Base-by-base conservation (phyloP, 805 yeast species). In the Suhomyces faveliae region DNA sequence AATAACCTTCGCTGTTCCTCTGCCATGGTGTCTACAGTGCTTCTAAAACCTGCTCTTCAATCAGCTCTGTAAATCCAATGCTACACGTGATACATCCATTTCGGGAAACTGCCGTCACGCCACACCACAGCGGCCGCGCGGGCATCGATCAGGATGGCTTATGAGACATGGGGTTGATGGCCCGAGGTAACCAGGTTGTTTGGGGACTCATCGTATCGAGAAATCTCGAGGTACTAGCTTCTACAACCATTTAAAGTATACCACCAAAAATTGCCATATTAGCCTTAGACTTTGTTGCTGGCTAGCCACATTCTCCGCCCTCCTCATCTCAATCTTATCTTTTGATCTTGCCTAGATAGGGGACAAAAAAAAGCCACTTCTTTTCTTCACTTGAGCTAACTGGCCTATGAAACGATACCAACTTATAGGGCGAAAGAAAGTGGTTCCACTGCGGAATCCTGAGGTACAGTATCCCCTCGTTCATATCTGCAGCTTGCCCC, bases 1-100 rank as follows among this genome's bases (percentile, higher is more conserved):
- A 90, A 68, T 43, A 81, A 77, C 67, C 79, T 78, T 43, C 92
- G 67, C 63, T 90, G 96, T 61, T 85, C 87, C 24, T 88, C 87
- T 1, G 92, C 84, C 73, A 68, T 66, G 11, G 46, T 45, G 45
- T 13, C 11, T 40, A 1, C 38, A 12, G 25, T 37, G 40, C 25
- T 20, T 5, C n/a, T 11, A 10, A n/a, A n/a, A 33, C 21, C 12
- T 10, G 13, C 21, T 33, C 37, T 33, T 33, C n/a, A n/a, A 27
- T 27, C 15, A 5, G 8, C 15, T 27, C 15, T 12, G n/a, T n/a
- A 27, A 15, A 5, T 15, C 30, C 6, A 6, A n/a, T 27, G 13
- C 12, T 11, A 25, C 7, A 5, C 29, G 13, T 30, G 35, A 15
- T 7, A n/a, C 9, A 1, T 13, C 37, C 37, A 12, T n/a, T 33